Evolutionary conservation across 2,329 filamentous ascomycete genomes (phyloP), one percentile per base, ranked within the genome.

Genomic region (Monosporascus sp.): DNA sequence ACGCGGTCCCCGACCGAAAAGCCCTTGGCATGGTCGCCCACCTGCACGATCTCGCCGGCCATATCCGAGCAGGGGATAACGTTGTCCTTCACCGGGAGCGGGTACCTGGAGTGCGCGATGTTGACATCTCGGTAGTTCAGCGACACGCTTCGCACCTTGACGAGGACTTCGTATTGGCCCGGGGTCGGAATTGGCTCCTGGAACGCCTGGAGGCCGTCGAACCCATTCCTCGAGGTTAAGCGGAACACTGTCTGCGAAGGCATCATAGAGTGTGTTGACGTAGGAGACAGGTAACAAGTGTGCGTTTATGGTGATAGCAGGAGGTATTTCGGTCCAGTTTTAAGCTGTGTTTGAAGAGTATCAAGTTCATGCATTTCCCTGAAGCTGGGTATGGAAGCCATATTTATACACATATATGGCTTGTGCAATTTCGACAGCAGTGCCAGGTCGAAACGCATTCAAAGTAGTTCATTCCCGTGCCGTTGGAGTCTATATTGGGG

Each of bases 61-160:
- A 64, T 59, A 39, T 74, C 72, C 15, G 65, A 69, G 57, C 66
- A 67, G 6, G 70, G 72, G 9, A 71, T 57, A 1, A 73, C 62
- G 5, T 68, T 53, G 3, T 66, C 61, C 49, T 67, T 69, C n/a
- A 67, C 59, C 0, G 62, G 55, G 14, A 69, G 55, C 2, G 66
- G 68, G 50, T 72, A 72, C 9, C 51, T 57, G 3, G 50, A 50
- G 7, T 45, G 66, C 8, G 63, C 60, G 24, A 72, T 62, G n/a
- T 59, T 62, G 17, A 67, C 49, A 48, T 72, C 70, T 25, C 69
- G 65, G 54, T 63, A 69, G 57, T 72, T 72, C 14, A 72, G 60
- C 7, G 66, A 53, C 4, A 70, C 62, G 52, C 57, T 62, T 14
- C 62, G 64, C 5, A 70, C 55, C 43, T 58, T 62, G 48, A 71